phyloP scores from a whole-genome alignment of 1,139 yeast species.

The Saccharomyces hybrid region DNA sequence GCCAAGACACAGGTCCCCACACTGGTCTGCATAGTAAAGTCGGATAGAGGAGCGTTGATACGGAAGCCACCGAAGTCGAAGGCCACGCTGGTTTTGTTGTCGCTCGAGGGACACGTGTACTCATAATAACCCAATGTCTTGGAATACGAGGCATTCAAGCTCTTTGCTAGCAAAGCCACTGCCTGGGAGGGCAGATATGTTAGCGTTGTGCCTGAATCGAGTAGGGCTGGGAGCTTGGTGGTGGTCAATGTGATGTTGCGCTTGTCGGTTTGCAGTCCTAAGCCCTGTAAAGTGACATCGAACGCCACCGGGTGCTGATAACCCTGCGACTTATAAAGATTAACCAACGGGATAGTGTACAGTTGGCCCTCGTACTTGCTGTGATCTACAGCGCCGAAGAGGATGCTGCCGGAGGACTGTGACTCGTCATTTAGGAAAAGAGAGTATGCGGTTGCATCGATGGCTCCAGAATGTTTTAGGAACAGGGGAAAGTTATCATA shows the following conservation, averaged over 20 bases:
- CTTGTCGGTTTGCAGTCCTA: conserved; percentile 31
- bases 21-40: conserved; percentile 31
- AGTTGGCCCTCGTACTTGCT: conserved; percentile 37
- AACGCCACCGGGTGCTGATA: conserved; percentile 35
- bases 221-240: conserved; percentile 33
- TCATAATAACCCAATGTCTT: conserved; percentile 33
- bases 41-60: conserved; percentile 42
- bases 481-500: conserved; percentile 48
- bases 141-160: conserved; percentile 37
- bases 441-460: conserved; percentile 48
- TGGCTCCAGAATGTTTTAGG: conserved; percentile 48
- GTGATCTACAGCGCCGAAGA: conserved; percentile 54
- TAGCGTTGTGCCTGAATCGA: conserved; percentile 48
- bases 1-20: conserved; percentile 32
- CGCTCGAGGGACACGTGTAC: conserved; percentile 28
- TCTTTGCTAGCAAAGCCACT: conserved; percentile 27
- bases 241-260: conserved; percentile 23
- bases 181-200: conserved; percentile 36
- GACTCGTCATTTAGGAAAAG: conserved; percentile 40
- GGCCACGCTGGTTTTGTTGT: conserved; percentile 28
- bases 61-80: conserved; percentile 48
- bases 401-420: conserved; percentile 39
- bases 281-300: conserved; percentile 40
- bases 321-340: conserved; percentile 33
- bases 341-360: conserved; percentile 38